Evolutionary conservation across 805 yeast species (phyloP), one percentile per base, ranked within the genome.

Genomic region (Metschnikowia lochheadii): DNA sequence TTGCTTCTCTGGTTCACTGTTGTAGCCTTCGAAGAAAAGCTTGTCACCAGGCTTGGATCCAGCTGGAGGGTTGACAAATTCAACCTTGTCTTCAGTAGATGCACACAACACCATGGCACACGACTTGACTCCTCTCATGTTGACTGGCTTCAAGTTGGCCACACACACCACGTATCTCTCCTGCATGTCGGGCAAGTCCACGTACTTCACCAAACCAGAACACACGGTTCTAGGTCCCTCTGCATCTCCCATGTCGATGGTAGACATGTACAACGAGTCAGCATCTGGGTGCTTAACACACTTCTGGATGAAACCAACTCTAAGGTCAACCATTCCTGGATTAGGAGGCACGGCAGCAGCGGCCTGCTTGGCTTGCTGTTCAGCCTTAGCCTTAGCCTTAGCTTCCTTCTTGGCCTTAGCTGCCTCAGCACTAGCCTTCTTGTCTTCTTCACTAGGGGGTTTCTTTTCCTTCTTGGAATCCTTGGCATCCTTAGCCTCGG

Each of bases 171-270:
- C 96, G 62, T 80, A 81, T 69, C 98, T 85, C 70, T 89, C 82
- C 80, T 94, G 99, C 96, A 94, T 86, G 40, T 87, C 96, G 74
- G 94, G 98, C 57, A 95, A 69, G 38, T 96, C 84, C 66, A 88
- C 79, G 72, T 87, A 83, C 60, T 89, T 89, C 56, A 90, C 97
- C 63, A 94, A 79, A 60, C 99, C 99, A 11, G 97, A 89, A 76
- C 99, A 94, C 50, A 94, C 96, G 31, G 98, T 94, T 78, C 99
- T 84, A 65, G 99, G 99, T 53, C 95, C 96, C 67, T 89, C 96
- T 55, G 78, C 91, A 63, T 94, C 99, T 59, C 99, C 99, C 78
- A 88, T 84, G 56, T 95, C 89, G 62, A 94, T 94, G 47, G 99
- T 94, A 29, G 98, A 94, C 50, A 94, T 96, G 68, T 94, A 94